Evolutionary conservation across 1,139 yeast genomes (phyloP).

Genomic region (Diutina scorzettiae): DNA sequence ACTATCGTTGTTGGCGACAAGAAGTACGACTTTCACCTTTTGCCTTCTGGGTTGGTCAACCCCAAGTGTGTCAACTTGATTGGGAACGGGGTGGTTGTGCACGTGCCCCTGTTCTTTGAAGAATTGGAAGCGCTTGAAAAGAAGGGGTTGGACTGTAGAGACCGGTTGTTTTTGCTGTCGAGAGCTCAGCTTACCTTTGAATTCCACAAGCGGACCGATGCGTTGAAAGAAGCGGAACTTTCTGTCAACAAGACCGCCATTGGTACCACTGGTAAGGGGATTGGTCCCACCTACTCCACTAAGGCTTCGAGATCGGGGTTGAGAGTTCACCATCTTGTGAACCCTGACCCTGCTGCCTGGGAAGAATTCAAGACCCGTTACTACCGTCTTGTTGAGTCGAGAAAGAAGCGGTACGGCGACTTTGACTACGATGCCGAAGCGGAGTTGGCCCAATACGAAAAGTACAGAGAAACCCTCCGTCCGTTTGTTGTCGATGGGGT

Average conservation of each 20-base stretch:
- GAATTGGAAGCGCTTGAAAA: constrained; percentile 73
- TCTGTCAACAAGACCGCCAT: constrained; percentile 78
- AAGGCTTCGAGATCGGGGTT: constrained; percentile 95
- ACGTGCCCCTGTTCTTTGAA: constrained; percentile 82
- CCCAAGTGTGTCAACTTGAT: constrained; percentile 80
- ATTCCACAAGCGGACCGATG: constrained; percentile 95
- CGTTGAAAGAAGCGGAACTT: constrained; percentile 86
- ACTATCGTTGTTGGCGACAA: constrained; percentile 84
- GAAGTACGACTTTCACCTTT: constrained; percentile 96
- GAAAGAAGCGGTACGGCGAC: constrained; percentile 84
- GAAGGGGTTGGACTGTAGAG: constrained; percentile 73
- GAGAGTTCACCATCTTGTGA: constrained; percentile 90
- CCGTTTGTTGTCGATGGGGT: constrained; percentile 95
- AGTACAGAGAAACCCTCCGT: constrained; percentile 58
- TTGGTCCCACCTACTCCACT: constrained; percentile 96
- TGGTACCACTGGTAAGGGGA: constrained; percentile 98
- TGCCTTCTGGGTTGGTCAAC: constrained; percentile 93
- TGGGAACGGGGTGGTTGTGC: constrained; percentile 96
- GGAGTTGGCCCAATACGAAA: constrained; percentile 68
- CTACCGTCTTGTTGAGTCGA: constrained; percentile 63
- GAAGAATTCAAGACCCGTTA: constrained; percentile 74
- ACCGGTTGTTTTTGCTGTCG: constrained; percentile 75
- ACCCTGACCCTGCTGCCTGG: constrained; percentile 88
- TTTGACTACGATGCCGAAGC: constrained; percentile 79
- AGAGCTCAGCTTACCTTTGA: constrained; percentile 96